Evolutionary conservation across 306 rosid species (phyloP).

Genomic region (Spatholobus suberectus): DNA sequence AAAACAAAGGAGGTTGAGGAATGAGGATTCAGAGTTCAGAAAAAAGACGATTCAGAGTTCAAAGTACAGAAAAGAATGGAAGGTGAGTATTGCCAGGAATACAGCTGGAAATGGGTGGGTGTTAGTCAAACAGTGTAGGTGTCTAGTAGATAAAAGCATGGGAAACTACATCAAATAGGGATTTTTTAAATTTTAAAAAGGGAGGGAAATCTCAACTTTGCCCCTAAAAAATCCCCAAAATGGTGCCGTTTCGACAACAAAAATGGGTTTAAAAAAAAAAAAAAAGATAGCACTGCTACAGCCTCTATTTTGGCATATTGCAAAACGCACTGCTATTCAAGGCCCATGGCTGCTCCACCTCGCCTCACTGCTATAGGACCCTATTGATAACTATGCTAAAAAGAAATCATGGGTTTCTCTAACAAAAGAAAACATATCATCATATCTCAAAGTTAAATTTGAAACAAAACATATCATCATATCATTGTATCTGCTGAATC

Average conservation of each 20-base stretch:
- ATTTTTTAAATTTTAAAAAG: background rate
- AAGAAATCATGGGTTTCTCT: slow-evolving; percentile 7
- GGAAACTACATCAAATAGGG: background rate
- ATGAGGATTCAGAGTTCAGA: background rate
- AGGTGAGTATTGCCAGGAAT: background rate
- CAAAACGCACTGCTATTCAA: background rate
- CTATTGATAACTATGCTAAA: background rate
- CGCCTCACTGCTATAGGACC: background rate
- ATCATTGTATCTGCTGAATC: slow-evolving; percentile 15
- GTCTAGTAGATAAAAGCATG: background rate
- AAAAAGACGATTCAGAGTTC: background rate
- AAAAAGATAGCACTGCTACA: too few relatives aligned
- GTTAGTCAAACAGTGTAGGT: background rate
- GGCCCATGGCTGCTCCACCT: background rate
- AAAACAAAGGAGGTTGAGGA: background rate
- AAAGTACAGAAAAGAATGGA: background rate
- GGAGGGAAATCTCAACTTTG: background rate
- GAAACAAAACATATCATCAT: too few relatives aligned
- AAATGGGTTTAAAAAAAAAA: background rate
- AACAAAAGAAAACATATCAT: slow-evolving; percentile 15
- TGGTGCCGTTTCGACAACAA: background rate
- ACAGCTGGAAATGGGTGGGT: background rate
- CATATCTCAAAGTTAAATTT: background rate
- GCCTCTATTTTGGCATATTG: background rate
- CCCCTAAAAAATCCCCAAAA: background rate